phyloP scores from a whole-genome alignment of 2,329 filamentous ascomycete species.

The Aspergillus cejpii region DNA sequence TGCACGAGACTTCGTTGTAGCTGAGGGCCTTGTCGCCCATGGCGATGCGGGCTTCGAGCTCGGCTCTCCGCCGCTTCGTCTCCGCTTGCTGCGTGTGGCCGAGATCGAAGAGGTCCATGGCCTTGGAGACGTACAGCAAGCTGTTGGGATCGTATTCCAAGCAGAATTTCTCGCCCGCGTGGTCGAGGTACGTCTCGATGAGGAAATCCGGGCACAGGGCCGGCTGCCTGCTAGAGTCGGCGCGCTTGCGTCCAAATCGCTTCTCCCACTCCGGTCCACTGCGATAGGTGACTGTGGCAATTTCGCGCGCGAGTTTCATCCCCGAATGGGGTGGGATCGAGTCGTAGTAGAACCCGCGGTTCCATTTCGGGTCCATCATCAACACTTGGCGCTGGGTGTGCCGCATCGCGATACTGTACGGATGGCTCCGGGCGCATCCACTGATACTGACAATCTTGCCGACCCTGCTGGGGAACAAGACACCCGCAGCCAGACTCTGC shows the following conservation, averaged over 20 bases:
- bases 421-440: constrained; percentile 88
- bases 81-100: constrained; percentile 63
- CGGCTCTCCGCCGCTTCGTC: constrained; percentile 55
- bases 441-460: constrained; percentile 80
- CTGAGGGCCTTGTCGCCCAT: constrained; percentile 35
- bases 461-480: constrained; percentile 75
- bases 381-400: constrained; percentile 95
- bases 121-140: constrained; percentile 91
- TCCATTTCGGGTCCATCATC: constrained; percentile 99
- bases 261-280: constrained; percentile 97
- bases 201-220: constrained; percentile 96
- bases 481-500: constrained; percentile 84
- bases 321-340: constrained; percentile 83
- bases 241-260: constrained; percentile 79
- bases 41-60: constrained; percentile 54
- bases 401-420: constrained; percentile 97
- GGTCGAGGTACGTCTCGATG: constrained; percentile 96
- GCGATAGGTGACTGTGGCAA: constrained; percentile 94
- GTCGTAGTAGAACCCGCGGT: constrained; percentile 88
- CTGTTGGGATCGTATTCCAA: constrained; percentile 95
- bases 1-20: constrained; percentile 55
- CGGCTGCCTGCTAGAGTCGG: constrained; percentile 77
- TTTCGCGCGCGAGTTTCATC: constrained; percentile 96
- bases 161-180: constrained; percentile 97
- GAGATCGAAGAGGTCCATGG: constrained; percentile 96